Evolutionary conservation across 495 filamentous ascomycete species (phyloP), one percentile per base, ranked within the genome.

Genomic region (Hypoxylon perforatum): DNA sequence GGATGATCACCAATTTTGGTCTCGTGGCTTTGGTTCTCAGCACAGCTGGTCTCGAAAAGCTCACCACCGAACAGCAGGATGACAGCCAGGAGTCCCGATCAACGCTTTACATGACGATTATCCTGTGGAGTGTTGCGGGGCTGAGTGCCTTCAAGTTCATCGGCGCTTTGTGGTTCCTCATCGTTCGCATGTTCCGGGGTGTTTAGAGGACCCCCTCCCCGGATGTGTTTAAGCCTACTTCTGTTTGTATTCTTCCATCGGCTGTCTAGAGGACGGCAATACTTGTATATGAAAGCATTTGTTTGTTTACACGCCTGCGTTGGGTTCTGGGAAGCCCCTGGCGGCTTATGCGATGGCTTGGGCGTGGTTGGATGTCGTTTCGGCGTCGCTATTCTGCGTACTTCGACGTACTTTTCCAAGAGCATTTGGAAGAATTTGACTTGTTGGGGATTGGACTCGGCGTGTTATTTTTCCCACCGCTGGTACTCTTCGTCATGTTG

Each of bases 1-100:
- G 96, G 96, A 95, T 99, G 80, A 93, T 97, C 72, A 94, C 88
- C 68, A 99, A 99, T 77, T 91, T 98, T 72, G 93, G 88, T 9
- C 88, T 99, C 4, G 85, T 84, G 3, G 95, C 95, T 0, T 86
- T 94, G n/a, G 93, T 99, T 41, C 78, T 98, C 58, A 91, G 89
- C 64, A 86, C 90, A 1, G 96, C 89, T 19, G 96, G 96, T 5
- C 72, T 97, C 57, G 87, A 95, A 57, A 83, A 82, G 17, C 82
- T 95, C 39, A 77, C 80, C 36, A 70, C 79, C 0, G 78, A 75
- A 1, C 72, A 75, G 64, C 61, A 75, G n/a, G 79, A 87, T 38
- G 74, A 80, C 10, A 78, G 76, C 46, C 57, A 83, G 56, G 77
- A 80, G 47, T 66, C 80, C 14, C 75, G 78, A 4, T 84, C 88